Evolutionary conservation across 1,284 basidiomycete species (phyloP), one percentile per base, ranked within the genome.

Genomic region (Xerocomus minutiporus): DNA sequence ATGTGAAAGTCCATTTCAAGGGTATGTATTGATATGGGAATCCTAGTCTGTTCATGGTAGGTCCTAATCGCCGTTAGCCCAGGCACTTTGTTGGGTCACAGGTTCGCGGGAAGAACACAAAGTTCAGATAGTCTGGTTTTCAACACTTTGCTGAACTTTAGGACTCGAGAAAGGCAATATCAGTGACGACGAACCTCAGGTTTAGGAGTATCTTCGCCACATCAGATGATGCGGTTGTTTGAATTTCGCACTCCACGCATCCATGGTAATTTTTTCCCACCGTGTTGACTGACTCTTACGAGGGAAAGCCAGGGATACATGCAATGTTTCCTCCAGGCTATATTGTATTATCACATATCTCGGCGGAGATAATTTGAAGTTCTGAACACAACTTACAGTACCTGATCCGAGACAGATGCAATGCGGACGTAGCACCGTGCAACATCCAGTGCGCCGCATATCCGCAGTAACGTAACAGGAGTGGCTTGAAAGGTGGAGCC

Each of bases 81-180:
- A 28, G 47, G 31, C 26, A 43, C 39, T 26, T 28, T 26, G n/a
- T 11, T 13, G 31, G 15, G 26, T 31, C 12, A 8, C 42, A 58
- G 58, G 47, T 39, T 62, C 58, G 54, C 57, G 60, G 60, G 57
- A 59, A 40, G n/a, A 12, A 4, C 8, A 7, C 38, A 15, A 23
- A 11, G 38, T 39, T 9, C 5, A 23, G 38, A 23, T 39, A 39
- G 17, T 15, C 12, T 4, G n/a, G 34, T 23, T 23, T 38, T 11
- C 47, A 31, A 35, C 17, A 29, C 3, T 5, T 8, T 11, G 23
- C 9, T 15, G 25, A 17, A 32, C 8, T 17, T 3, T 13, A 5
- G 12, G 32, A 13, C 32, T 34, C 9, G 29, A 9, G 8, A 29
- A 29, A 29, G 29, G 20, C 20, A 2, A 29, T 29, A 13, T 34